Evolutionary conservation across 1,139 yeast genomes (phyloP).

Genomic region (Pichia sp.): DNA sequence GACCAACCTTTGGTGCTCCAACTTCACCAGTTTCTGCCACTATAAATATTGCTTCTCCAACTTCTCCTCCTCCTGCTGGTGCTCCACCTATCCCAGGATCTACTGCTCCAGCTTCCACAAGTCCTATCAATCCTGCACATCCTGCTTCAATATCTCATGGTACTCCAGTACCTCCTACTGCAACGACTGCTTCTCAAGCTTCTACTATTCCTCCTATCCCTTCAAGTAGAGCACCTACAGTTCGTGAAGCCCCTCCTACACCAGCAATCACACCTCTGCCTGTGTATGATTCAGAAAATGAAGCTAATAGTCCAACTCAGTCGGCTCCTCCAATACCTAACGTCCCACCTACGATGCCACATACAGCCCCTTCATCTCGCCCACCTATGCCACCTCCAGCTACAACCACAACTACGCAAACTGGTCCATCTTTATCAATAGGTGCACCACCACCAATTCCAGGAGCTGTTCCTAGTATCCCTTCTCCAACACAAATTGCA

Average conservation of each 20-base stretch:
- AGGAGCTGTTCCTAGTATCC: slow-evolving; percentile 16
- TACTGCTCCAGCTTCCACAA: neutral
- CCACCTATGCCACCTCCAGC: slow-evolving; percentile 20
- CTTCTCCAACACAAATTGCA: slow-evolving; percentile 18
- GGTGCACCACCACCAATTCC: slow-evolving; percentile 23
- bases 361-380: slow-evolving; percentile 12
- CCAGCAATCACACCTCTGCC: slow-evolving; percentile 1
- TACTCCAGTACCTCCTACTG: neutral
- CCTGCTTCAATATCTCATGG: neutral
- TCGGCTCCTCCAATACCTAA: slow-evolving; percentile 14
- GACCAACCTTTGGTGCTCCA: slow-evolving; percentile 5
- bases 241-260: slow-evolving; percentile 4
- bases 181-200: neutral
- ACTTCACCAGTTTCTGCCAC: slow-evolving; percentile 4
- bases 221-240: neutral
- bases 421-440: slow-evolving; percentile 21
- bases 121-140: neutral
- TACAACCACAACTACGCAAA: slow-evolving; percentile 17
- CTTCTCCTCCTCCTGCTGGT: neutral
- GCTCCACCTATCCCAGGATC: neutral
- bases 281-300: neutral
- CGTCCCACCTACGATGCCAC: slow-evolving; percentile 17
- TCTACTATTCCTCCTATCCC: slow-evolving; percentile 1
- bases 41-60: neutral
- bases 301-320: slow-evolving; percentile 1